Percentiles rank a stretch among this genome's conserved stretches.
These are phyloP conservation scores for Tephrocybe sp. DNA, from an alignment of 768 basidiomycete species.

Conservation along the genomic window DNA sequence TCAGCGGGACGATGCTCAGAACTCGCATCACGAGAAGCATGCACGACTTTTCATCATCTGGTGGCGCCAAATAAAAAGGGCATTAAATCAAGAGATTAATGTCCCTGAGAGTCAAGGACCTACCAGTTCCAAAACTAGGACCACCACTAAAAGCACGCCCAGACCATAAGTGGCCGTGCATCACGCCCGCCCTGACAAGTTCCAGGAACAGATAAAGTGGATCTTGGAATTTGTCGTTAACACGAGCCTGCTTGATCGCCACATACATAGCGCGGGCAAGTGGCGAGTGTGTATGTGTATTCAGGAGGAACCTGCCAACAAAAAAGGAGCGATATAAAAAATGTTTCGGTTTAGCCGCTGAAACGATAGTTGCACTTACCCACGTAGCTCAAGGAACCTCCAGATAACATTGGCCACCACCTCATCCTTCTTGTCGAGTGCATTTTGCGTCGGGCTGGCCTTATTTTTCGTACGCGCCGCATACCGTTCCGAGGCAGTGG, in stretches of 20 bases:
- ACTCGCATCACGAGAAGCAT: slow-evolving; percentile 97
- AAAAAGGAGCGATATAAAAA: slow-evolving; percentile 8
- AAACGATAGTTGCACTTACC: slow-evolving; percentile 53
- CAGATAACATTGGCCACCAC: slow-evolving; percentile 97
- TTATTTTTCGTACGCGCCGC: slow-evolving; percentile 82
- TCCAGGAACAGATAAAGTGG: slow-evolving; percentile 93
- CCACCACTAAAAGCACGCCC: slow-evolving; percentile 89
- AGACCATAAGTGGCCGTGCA: slow-evolving; percentile 93
- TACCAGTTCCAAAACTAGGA: slow-evolving; percentile 91
- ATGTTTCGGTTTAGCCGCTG: slow-evolving; percentile 7
- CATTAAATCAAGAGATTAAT: slow-evolving; percentile 22
- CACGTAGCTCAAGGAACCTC: slow-evolving; percentile 95
- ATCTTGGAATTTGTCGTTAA: slow-evolving; percentile 99
- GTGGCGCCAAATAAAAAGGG: slow-evolving; percentile 20
- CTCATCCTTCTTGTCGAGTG: slow-evolving; percentile 97
- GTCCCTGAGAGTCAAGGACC: slow-evolving; percentile 35
- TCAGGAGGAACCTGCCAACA: slow-evolving; percentile 74
- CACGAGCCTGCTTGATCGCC: slow-evolving; percentile 71
- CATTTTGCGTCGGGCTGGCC: slow-evolving; percentile 31
- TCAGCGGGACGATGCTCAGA: slow-evolving; percentile 91
- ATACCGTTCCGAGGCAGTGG: slow-evolving; percentile 77
- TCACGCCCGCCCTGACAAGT: slow-evolving; percentile 92
- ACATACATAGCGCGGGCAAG: slow-evolving; percentile 90
- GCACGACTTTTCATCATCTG: slow-evolving; percentile 92
- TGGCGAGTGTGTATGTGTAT: slow-evolving; percentile 85